Base-by-base conservation (phyloP, 2,329 filamentous ascomycete genomes). In the Dactylonectria estremocensis region DNA sequence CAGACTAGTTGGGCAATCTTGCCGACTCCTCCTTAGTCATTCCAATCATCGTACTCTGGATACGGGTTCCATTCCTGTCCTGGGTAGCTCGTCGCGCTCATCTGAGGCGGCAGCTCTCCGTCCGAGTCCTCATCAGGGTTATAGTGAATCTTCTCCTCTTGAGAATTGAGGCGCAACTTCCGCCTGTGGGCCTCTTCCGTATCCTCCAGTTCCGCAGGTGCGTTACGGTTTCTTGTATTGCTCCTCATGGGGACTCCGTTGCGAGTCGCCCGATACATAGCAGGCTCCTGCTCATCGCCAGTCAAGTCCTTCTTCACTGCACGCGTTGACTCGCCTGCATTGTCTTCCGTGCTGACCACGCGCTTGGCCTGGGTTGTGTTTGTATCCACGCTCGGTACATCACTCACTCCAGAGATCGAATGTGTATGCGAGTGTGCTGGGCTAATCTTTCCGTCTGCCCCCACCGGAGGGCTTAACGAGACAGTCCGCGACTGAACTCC, bases 11-110 rank as follows among this genome's bases (percentile, higher is more conserved):
- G 10, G 52, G 18, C 18, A 57, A 11, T 24, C 24, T 45, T 53
- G 31, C 8, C 43, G 6, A 40, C 46, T 45, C 49, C 55, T 56
- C 14, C 55, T 68, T 55, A 68, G 13, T 74, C 73, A 50, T 72
- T 72, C 71, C 72, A 75, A n/a, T 80, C 78, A 16, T 68, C 72
- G 52, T 72, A 76, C 16, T 80, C 77, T 5, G 74, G 69, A 35
- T 87, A 88, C 2, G 90, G 90, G 72, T 88, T 88, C 90, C 91
- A 93, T 77, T 93, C 91, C 80, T 92, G 89, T 0, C 91, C 91
- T 0, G 91, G 91, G 78, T 92, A 93, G 76, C 87, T 90, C 13
- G 90, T 91, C 7, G 90, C 90, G 54, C 84, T 87, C 91, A 93
- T 93, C 66, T 85, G 82, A 13, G 87, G 86, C n/a, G 76, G 67